Base-by-base conservation (phyloP, 306 rosid species). In the Cyamopsis tetragonoloba region DNA sequence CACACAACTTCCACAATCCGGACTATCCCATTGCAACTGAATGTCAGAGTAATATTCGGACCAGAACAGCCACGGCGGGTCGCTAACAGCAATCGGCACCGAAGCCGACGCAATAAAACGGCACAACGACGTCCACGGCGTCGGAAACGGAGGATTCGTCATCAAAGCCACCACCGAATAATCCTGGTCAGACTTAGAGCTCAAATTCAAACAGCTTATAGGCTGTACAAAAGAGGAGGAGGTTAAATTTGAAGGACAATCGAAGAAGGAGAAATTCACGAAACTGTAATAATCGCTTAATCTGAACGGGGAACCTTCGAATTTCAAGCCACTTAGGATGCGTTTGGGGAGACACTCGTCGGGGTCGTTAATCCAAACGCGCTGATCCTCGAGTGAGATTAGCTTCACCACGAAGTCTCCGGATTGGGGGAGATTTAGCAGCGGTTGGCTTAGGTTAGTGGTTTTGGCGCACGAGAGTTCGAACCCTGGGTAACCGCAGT, bases 341-440 rank as follows among this genome's bases (percentile, higher is more conserved):
- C 53, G 66, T 17, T 19, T 5, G 0, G 74, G 71, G 27, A 78
- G 66, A 44, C 78, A 78, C 2, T n/a, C 4, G 1, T 66, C 15
- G 0, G 74, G 82, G 63, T 78, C 82, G 24, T 67, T 72, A 46
- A 78, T 62, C 78, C 53, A 57, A 48, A 78, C 11, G 13, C 0
- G 26, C 50, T 72, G 78, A 2, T 48, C 35, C 0, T 22, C 65
- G 0, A 30, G 13, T 0, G 82, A 72, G 4, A 66, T 57, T 6
- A 12, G 30, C 43, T 49, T 76, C 0, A 76, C 61, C 0, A 3
- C 14, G 14, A 69, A 62, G 14, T 49, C 5, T 2, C 68, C 53
- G 3, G 77, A 38, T 28, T 65, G 9, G 2, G 77, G 70, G 9
- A 69, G 71, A 14, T 39, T 39, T n/a, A 76, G 10, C 14, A 69